Base-by-base conservation (phyloP, 2,329 filamentous ascomycete species). In the Diaporthe batatas region DNA sequence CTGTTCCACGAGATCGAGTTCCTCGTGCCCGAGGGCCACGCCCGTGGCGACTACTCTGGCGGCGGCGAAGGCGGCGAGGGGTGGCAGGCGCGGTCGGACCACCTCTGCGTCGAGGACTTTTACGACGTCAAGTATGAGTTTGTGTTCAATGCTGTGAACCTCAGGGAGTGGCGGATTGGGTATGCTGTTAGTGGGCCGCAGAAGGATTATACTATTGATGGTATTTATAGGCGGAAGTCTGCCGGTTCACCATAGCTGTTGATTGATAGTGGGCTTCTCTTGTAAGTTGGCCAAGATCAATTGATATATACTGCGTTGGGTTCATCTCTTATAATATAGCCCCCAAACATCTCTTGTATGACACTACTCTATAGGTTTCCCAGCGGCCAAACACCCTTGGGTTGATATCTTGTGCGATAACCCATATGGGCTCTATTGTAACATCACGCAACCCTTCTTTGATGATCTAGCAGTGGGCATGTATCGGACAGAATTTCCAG, bases 1-100 rank as follows among this genome's bases (percentile, higher is more conserved):
- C 83, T 95, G 25, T 96, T 95, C 80, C 93, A 95, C 77, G 88
- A 91, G 75, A 83, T 95, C n/a, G 87, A 92, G 72, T 93, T 95
- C 76, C 73, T 83, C 29, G 75, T 83, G 11, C 83, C 84, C 0
- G 77, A 77, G 1, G 75, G 77, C 3, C 73, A 79, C 21, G 75
- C 58, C 23, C 23, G 18, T 18, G 68, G 76, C 14, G 78, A 80
- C 6, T 76, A 80, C n/a, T n/a, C n/a, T n/a, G n/a, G n/a, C 3
- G 78, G 79, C 6, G 75, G 79, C 0, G 77, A 80, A 6, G 75
- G 79, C 0, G 77, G 80, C 0, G 82, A 82, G 70, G 88, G 87
- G 0, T 93, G 92, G 90, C 81, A 83, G 54, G 93, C 92, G 0
- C 90, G 86, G 76, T 90, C 91, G 0, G 88, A 90, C 16, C 93